Evolutionary conservation across 164 flowering plant genomes (phyloP).

Genomic region (Stephania yunnanensis): DNA sequence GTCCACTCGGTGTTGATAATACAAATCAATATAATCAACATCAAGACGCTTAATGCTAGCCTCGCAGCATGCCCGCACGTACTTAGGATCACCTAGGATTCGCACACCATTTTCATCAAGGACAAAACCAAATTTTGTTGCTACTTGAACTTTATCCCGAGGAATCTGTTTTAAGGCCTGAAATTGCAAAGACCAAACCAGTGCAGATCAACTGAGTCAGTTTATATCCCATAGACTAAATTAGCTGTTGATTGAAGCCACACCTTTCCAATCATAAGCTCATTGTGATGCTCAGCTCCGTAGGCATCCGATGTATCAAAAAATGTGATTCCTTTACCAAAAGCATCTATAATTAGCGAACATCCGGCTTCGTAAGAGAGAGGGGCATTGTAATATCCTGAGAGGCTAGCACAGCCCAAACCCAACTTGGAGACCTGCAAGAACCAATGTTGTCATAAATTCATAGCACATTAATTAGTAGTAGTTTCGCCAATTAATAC

Average conservation of each 20-base stretch:
- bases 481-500: background rate
- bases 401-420: conserved; percentile 26
- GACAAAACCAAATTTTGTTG: conserved; percentile 37
- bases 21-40: conserved; percentile 62
- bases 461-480: background rate
- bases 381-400: conserved; percentile 17
- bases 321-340: conserved; percentile 29
- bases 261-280: conserved; percentile 44
- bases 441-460: background rate
- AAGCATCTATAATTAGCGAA: conserved; percentile 31
- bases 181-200: background rate
- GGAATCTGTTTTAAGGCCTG: conserved; percentile 56
- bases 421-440: conserved; percentile 37
- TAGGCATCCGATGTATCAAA: conserved; percentile 38
- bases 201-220: background rate
- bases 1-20: conserved; percentile 60
- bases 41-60: conserved; percentile 53
- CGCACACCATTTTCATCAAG: background rate
- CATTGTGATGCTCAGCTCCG: conserved; percentile 26
- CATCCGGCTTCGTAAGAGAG: conserved; percentile 39
- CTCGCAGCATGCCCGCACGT: conserved; percentile 55
- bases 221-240: background rate
- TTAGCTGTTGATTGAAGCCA: background rate
- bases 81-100: conserved; percentile 50
- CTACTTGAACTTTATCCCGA: conserved; percentile 45